Percentiles rank a stretch among this genome's conserved stretches.
Evolutionary conservation across 2,329 filamentous ascomycete genomes (phyloP).

Genomic region (Pestalotiopsis sp.): DNA sequence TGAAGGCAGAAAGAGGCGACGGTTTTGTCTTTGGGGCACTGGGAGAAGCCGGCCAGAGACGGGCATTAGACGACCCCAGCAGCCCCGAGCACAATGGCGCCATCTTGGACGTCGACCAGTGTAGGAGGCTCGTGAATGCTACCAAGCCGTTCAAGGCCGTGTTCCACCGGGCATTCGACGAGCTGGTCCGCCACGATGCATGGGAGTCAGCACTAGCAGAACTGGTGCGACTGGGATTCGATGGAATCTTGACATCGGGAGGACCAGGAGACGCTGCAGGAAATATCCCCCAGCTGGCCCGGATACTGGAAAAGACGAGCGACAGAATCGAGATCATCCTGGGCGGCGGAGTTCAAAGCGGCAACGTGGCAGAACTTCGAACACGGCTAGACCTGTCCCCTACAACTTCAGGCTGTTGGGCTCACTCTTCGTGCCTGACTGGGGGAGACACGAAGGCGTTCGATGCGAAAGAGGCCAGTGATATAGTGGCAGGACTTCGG

Average conservation of each 20-base stretch:
- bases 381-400: conserved; percentile 26
- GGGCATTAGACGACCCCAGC: neutral
- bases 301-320: conserved; percentile 34
- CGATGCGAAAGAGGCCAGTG: conserved; percentile 29
- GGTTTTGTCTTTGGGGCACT: conserved; percentile 61
- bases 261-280: conserved; percentile 43
- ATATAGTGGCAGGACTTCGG: conserved; percentile 19
- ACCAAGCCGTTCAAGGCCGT: conserved; percentile 47
- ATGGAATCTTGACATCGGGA: conserved; percentile 55
- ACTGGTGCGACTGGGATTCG: conserved; percentile 48
- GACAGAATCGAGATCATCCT: conserved; percentile 49
- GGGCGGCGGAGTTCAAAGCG: conserved; percentile 52
- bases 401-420: conserved; percentile 35
- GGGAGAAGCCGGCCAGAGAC: neutral
- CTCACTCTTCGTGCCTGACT: conserved; percentile 51
- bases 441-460: conserved; percentile 21
- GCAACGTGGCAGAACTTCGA: conserved; percentile 37
- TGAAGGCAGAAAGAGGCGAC: conserved; percentile 47
- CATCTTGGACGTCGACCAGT: conserved; percentile 43
- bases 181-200: conserved; percentile 16
- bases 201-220: conserved; percentile 33
- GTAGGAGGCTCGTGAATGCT: conserved; percentile 40
- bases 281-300: conserved; percentile 40
- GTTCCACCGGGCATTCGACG: conserved; percentile 62
- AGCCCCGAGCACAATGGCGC: conserved; percentile 12